Base-by-base conservation (phyloP, 2,329 filamentous ascomycete genomes). In the Alternaria longipes region DNA sequence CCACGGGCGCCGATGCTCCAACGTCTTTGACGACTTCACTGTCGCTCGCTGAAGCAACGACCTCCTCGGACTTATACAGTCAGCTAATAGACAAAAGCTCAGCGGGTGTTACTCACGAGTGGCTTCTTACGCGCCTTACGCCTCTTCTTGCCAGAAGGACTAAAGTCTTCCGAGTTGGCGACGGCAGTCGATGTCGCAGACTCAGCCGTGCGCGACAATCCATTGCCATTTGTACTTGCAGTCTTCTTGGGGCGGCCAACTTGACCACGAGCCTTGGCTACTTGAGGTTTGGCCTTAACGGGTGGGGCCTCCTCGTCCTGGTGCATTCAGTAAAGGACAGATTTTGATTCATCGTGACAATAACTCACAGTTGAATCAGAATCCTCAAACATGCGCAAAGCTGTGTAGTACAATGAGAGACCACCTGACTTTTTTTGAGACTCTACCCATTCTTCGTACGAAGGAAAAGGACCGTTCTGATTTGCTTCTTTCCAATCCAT, bases 381-480 rank as follows among this genome's bases (percentile, higher is more conserved):
- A 54, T 74, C 73, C 11, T 74, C 68, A 64, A 71, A 74, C 24
- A 74, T 67, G 42, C 69, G 62, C 46, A 73, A 53, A 50, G 75
- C 69, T 18, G 73, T 68, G 55, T 74, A 69, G 60, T 73, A 77
- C 18, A 78, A 56, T 55, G 70, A 74, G 20, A 71, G 65, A 16
- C 75, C 74, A 28, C 71, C 66, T 22, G 69, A 67, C 53, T 72
- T 67, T 42, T 72, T 59, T 45, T 45, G 34, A 20, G 71, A 74
- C 50, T 60, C 56, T 30, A 68, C 64, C 76, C 76, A 78, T 16
- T 68, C 71, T 18, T 76, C 72, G 60, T 77, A 77, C 30, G 68
- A 65, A 53, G 75, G 63, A 24, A 68, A 56, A 54, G 70, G 60
- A 32, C 63, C 58, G 20, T 50, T 50, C 46, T 69, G 65, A 59